Percentiles rank a stretch among this genome's conserved stretches.
Conservation (phyloP, 768 basidiomycete species). For the Multifurca ochricompacta region DNA sequence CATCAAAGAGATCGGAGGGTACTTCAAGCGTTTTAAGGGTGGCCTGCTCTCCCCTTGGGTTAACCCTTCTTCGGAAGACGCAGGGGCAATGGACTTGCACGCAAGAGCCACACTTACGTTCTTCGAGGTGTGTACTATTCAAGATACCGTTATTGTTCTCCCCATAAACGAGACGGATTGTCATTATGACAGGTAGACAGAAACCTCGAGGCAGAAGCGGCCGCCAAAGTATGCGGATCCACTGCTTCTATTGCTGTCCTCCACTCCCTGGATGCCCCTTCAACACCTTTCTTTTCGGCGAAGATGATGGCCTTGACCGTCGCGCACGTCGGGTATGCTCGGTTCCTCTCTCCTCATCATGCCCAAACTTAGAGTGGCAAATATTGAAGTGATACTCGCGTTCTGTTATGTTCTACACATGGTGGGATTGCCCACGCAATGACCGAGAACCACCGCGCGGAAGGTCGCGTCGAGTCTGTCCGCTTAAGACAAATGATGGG, state of each 20-base stretch:
- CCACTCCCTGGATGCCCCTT: slow-evolving; percentile 81
- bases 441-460: slow-evolving; percentile 96
- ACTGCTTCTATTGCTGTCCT: slow-evolving; percentile 87
- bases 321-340: slow-evolving; percentile 80
- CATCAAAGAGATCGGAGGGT: slow-evolving; percentile 77
- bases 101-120: slow-evolving; percentile 83
- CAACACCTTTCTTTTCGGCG: slow-evolving; percentile 77
- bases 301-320: slow-evolving; percentile 71
- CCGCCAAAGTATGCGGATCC: slow-evolving; percentile 74
- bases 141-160: neutral
- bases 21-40: slow-evolving; percentile 84
- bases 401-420: slow-evolving; percentile 68
- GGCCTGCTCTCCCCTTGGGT: slow-evolving; percentile 71
- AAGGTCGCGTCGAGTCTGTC: slow-evolving; percentile 76
- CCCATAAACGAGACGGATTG: slow-evolving; percentile 1
- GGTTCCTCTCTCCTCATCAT: neutral
- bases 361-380: neutral
- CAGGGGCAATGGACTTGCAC: slow-evolving; percentile 55
- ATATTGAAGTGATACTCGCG: slow-evolving; percentile 70
- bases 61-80: slow-evolving; percentile 21
- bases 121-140: slow-evolving; percentile 55
- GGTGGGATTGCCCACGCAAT: slow-evolving; percentile 72
- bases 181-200: slow-evolving; percentile 54
- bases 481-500: slow-evolving; percentile 87
- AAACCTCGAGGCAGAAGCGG: slow-evolving; percentile 56